Evolutionary conservation across 2,329 filamentous ascomycete genomes (phyloP), one percentile per base, ranked within the genome.

Genomic region (Colletotrichum sidae): DNA sequence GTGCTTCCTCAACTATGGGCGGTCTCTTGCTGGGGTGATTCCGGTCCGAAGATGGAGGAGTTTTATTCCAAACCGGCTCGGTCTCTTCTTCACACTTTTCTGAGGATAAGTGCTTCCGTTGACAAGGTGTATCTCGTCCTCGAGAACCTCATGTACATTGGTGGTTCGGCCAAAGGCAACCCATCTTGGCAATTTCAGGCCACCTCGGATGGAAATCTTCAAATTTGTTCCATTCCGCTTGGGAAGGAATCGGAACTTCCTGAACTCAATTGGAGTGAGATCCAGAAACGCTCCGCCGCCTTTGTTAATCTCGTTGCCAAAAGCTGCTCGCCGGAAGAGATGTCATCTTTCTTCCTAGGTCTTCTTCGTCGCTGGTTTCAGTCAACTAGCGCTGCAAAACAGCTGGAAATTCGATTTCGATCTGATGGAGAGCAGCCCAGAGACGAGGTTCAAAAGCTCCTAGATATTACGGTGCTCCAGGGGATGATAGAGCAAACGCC

Each of bases 1-100:
- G 72, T 92, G 2, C 70, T 91, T 3, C 75, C 88, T 5, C 84
- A 89, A 2, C 77, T 93, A 0, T 93, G 90, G 90, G 80, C 83
- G 1, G 72, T 92, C 13, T 79, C 85, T 1, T 85, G 84, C 6
- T 88, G 87, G 82, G 70, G 76, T 1, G 74, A 73, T 8, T 69
- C 78, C 5, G 70, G 75, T 8, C 55, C 73, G 0, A 67, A 72
- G 2, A 71, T 76, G 6, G 76, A 80, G 15, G 75, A 80, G 34
- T 71, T 75, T 1, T 84, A 81, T 63, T 80, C 79, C 59, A 74
- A 75, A 12, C 83, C 83, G 2, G 83, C 87, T 2, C 76, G 77
- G 42, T 79, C 78, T 11, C 74, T 91, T 2, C 72, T 91, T 4
- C 80, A 83, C 37, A 86, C 84, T 6, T 88, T 88, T 63, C 75